phyloP scores from a whole-genome alignment of 306 rosid genomes.

The Amphicarpaea edgeworthii region DNA sequence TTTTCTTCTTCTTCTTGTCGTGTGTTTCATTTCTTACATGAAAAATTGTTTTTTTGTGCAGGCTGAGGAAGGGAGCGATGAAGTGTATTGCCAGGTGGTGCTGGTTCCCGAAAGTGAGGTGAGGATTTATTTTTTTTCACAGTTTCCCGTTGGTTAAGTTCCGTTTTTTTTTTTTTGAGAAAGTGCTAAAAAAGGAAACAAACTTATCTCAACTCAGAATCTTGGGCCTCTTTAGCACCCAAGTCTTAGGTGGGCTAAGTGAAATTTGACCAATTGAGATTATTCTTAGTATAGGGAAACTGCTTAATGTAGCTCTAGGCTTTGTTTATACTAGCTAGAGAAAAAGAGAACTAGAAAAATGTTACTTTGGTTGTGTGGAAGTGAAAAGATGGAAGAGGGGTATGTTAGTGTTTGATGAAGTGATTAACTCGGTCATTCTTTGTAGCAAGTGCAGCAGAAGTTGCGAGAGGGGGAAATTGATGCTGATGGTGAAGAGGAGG shows the following conservation, averaged over 20 bases:
- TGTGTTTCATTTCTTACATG: background rate
- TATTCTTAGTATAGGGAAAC: background rate
- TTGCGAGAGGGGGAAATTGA: slow-evolving; percentile 58
- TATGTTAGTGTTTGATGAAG: background rate
- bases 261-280: background rate
- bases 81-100: slow-evolving; percentile 80
- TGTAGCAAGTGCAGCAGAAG: slow-evolving; percentile 61
- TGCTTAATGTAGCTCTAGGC: background rate
- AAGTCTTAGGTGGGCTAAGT: slow-evolving; percentile 1
- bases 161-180: too few species aligned
- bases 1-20: background rate
- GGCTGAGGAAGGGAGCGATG: slow-evolving; percentile 91
- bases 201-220: background rate
- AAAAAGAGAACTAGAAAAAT: too few species aligned
- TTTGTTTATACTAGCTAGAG: background rate
- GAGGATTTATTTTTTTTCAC: slow-evolving; percentile 37
- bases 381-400: background rate
- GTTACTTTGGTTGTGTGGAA: background rate
- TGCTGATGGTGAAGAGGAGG: slow-evolving; percentile 71
- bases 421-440: slow-evolving; percentile 27
- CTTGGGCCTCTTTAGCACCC: slow-evolving; percentile 22
- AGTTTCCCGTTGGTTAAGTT: too few species aligned
- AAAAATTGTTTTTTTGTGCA: slow-evolving; percentile 43
- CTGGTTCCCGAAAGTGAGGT: slow-evolving; percentile 89
- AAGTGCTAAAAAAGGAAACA: slow-evolving; percentile 32